phyloP scores from a whole-genome alignment of 805 yeast species.

The Kodamaea lidongshanica region DNA sequence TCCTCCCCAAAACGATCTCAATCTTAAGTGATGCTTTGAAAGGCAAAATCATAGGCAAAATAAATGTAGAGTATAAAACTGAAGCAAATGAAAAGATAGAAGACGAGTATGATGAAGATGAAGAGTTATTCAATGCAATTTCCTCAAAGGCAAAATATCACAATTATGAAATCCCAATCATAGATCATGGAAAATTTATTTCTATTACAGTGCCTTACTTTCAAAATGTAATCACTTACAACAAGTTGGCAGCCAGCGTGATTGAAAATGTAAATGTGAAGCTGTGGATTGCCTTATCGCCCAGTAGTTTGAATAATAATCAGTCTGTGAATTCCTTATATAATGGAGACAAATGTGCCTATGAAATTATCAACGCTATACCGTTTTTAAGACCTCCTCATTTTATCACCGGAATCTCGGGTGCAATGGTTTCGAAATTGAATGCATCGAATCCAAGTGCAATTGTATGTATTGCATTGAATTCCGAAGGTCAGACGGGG shows the following conservation, averaged over 20 bases:
- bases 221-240: constrained; percentile 30
- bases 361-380: constrained; percentile 7
- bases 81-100: constrained; percentile 12
- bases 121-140: constrained; percentile 41
- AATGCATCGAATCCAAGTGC: constrained; percentile 2
- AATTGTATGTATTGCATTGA: constrained; percentile 26
- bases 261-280: background rate
- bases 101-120: constrained; percentile 44
- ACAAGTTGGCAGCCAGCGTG: constrained; percentile 22
- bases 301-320: constrained; percentile 30
- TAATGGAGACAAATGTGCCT: constrained; percentile 6
- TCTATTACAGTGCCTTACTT: constrained; percentile 29
- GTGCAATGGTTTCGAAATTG: constrained; percentile 32
- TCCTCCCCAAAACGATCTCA: constrained; percentile 15
- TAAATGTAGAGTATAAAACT: constrained; percentile 11
- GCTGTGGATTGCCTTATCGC: constrained; percentile 30
- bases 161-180: constrained; percentile 18
- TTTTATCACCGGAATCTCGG: constrained; percentile 52
- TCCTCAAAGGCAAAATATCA: constrained; percentile 19
- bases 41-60: constrained; percentile 13
- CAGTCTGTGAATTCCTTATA: constrained; percentile 20
- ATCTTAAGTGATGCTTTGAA: constrained; percentile 12
- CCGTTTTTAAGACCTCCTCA: constrained; percentile 52
- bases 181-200: constrained; percentile 6
- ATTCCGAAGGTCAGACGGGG: constrained; percentile 60